Evolutionary conservation across 202 grass and related monocot genomes (phyloP), one percentile per base, ranked within the genome.

Genomic region (Zizania palustris): DNA sequence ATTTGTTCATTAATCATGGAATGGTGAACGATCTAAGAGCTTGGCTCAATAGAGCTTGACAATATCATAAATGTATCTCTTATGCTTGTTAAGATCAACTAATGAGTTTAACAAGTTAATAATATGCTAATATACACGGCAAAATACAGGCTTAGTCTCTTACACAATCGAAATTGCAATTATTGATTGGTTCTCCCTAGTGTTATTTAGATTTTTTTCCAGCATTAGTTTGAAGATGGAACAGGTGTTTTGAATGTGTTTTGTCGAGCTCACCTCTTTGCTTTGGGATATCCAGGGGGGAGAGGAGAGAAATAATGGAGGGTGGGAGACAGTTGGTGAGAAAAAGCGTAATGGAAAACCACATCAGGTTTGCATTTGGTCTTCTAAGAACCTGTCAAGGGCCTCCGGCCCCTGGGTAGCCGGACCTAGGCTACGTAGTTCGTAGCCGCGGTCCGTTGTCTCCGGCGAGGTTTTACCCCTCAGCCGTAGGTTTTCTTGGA

Each of bases 271-370:
- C 53, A 53, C 14, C 35, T 51, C 20, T 44, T 72, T 42, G 65
- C 80, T 72, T 71, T 76, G 20, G 69, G 20, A n/a, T 80, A 64
- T 22, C 54, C 75, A 89, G 79, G 83, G 77, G 55, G 81, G 55
- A 67, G 75, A 58, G 19, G 51, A 82, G 35, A 64, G 2, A 81
- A 63, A 70, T 43, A 84, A 91, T 48, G 91, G 55, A 51, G 82
- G 62, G 43, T 93, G 91, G 94, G 45, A 97, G 81, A 88, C 91
- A 3, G 86, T 93, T n/a, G 82, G 79, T 3, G 69, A 84, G 64
- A 93, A 85, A 85, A 97, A 80, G 44, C 71, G 36, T 15, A 79
- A 82, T 62, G 84, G 85, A 79, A 90, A 80, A 56, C 93, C 85
- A 41, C 78, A 89, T 1, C 83, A 93, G 86, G 94, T 97, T n/a